Base-by-base conservation (phyloP, 2,329 filamentous ascomycete species). In the Cladophialophora bantiana region DNA sequence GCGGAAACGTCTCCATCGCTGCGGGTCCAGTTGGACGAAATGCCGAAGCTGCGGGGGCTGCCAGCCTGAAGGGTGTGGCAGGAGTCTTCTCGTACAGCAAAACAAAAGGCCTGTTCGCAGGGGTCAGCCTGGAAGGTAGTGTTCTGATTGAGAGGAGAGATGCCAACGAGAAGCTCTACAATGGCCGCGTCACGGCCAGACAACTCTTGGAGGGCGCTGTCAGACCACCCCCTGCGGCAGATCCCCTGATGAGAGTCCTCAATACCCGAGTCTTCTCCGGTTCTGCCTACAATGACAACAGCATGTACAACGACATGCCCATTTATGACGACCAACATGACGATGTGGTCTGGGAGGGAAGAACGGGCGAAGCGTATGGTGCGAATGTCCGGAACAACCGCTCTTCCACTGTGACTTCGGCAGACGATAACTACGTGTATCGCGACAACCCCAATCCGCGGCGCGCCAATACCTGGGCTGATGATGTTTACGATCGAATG, bases 81-180 rank as follows among this genome's bases (percentile, higher is more conserved):
- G 95, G 92, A 61, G 90, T 99, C 58, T 99, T 99, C 83, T 92
- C 92, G 75, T 99, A 99, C 84, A 95, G 91, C 78, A 98, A 97
- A 82, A 99, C 95, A 12, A 98, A 97, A 83, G 95, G 95, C 20
- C 83, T 99, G 36, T 99, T 99, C 74, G 95, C 95, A 4, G 95
- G 95, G 76, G 94, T 99, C 56, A 96, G 92, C 73, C 83, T 99
- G 72, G 95, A 99, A 78, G 95, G 95, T 26, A 94, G 91, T 68
- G 93, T 92, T 61, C 90, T 99, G 71, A 92, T 98, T 70, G 95
- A 99, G 82, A 88, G 95, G 70, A 90, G 93, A 81, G 95, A 99
- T 79, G 95, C 95, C 73, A 99, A 99, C 77, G 91, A 97, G 81
- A 97, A 96, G 81, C 86, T 99, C 68, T 99, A 99, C 78, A 92